Conservation (phyloP, 805 yeast species). For the Sugiyamaella mastotermitis region DNA sequence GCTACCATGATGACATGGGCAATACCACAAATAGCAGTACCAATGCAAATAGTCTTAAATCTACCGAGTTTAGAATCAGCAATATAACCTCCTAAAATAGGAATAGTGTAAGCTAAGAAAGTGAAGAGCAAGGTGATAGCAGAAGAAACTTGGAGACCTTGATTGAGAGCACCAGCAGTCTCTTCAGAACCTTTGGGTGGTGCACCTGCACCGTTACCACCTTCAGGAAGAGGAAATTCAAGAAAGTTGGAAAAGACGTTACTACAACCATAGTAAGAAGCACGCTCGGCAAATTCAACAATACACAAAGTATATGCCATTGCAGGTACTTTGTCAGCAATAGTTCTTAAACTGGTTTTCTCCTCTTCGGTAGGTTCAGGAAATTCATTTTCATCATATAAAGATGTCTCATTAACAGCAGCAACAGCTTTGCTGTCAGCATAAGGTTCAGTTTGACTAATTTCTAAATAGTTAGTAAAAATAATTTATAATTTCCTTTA, state of each 20-base stretch:
- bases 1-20: slow-evolving; percentile 44
- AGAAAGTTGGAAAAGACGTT: slow-evolving; percentile 44
- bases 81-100: slow-evolving; percentile 47
- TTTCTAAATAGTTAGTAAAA: too few relatives aligned
- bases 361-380: slow-evolving; percentile 12
- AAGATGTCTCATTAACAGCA: not conserved
- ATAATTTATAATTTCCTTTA: too few relatives aligned
- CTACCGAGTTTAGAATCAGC: slow-evolving; percentile 46
- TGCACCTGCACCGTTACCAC: slow-evolving; percentile 43
- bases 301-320: slow-evolving; percentile 22
- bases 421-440: slow-evolving; percentile 3
- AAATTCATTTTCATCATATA: slow-evolving; percentile 1
- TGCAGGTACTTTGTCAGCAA: slow-evolving; percentile 11
- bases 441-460: too few relatives aligned
- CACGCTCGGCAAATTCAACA: slow-evolving; percentile 50
- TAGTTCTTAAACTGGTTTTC: slow-evolving; percentile 10
- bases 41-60: slow-evolving; percentile 44
- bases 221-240: slow-evolving; percentile 46
- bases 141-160: slow-evolving; percentile 41
- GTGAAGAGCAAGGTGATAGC: slow-evolving; percentile 43
- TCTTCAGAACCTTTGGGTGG: slow-evolving; percentile 32
- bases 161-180: slow-evolving; percentile 45
- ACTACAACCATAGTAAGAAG: slow-evolving; percentile 44
- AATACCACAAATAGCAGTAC: slow-evolving; percentile 41
- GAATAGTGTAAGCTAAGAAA: slow-evolving; percentile 35